phyloP scores from a whole-genome alignment of 108 stramenopile species.

The Cyclostephanos tholiformis region DNA sequence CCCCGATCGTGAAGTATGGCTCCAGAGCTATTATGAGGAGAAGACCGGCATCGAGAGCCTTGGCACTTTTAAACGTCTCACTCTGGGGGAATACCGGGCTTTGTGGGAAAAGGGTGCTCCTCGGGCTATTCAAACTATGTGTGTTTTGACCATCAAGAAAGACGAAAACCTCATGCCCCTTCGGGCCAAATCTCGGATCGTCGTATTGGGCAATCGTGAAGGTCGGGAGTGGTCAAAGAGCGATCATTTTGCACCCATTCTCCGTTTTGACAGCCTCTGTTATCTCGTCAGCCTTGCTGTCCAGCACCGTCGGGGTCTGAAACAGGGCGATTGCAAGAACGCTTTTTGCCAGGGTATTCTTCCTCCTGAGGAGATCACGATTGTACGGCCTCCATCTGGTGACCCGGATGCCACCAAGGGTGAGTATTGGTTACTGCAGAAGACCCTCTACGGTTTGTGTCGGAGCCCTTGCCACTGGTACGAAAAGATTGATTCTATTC shows the following conservation, averaged over 20 bases:
- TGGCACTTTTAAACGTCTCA: not conserved
- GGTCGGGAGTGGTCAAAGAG: constrained; percentile 10
- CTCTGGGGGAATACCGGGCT: not conserved
- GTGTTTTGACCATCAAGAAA: constrained; percentile 14
- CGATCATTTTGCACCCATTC: constrained; percentile 29
- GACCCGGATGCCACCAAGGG: constrained; percentile 17
- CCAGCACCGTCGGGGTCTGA: not conserved
- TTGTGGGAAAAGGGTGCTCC: constrained; percentile 5
- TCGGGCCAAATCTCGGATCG: constrained; percentile 28
- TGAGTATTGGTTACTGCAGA: constrained; percentile 23
- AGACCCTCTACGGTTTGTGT: constrained; percentile 33
- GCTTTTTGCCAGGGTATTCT: constrained; percentile 23
- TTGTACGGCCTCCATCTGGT: constrained; percentile 14
- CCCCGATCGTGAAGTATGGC: not conserved
- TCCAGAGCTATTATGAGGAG: not conserved
- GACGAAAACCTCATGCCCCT: constrained; percentile 15
- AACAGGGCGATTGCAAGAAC: constrained; percentile 49
- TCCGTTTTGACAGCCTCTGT: constrained; percentile 14
- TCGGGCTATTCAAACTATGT: constrained; percentile 22
- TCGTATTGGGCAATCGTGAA: constrained; percentile 22
- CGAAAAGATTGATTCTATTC: constrained; percentile 9
- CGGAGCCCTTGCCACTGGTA: constrained; percentile 34
- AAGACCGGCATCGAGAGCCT: not conserved
- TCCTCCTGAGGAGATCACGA: constrained; percentile 19
- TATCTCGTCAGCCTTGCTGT: constrained; percentile 13